A percentile compares a stretch with the other conserved stretches of the same genome.
phyloP scores from a whole-genome alignment of 1,139 yeast genomes.

The Geotrichum armillariae region DNA sequence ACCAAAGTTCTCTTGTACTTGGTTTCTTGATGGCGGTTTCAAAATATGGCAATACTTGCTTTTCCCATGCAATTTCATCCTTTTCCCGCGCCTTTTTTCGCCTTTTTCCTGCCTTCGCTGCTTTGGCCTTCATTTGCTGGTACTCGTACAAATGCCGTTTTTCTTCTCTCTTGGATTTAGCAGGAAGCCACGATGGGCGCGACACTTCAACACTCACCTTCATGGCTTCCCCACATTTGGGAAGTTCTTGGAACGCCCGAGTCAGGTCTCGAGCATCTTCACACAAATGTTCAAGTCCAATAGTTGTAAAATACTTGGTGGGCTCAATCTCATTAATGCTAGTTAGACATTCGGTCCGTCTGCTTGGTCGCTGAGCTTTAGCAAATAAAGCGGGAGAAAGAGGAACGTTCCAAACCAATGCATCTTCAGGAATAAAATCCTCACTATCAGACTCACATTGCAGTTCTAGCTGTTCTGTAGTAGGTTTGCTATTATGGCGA shows the following conservation, averaged over 20 bases:
- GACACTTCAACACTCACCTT: slow-evolving; percentile 7
- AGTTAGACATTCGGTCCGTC: slow-evolving; percentile 15
- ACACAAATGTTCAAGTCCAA: slow-evolving; percentile 34
- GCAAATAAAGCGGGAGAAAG: slow-evolving; percentile 52
- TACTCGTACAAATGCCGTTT: slow-evolving; percentile 57
- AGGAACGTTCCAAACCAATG: slow-evolving; percentile 63
- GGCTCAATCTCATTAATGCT: slow-evolving; percentile 31
- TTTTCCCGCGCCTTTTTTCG: slow-evolving; percentile 30
- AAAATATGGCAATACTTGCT: slow-evolving; percentile 42
- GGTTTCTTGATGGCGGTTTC: slow-evolving; percentile 41
- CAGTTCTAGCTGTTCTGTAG: slow-evolving; percentile 38
- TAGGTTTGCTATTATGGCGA: slow-evolving; percentile 22
- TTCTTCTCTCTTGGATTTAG: slow-evolving; percentile 57
- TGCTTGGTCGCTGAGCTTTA: slow-evolving; percentile 29
- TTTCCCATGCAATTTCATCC: slow-evolving; percentile 47
- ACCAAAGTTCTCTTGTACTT: slow-evolving; percentile 56
- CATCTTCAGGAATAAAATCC: slow-evolving; percentile 56
- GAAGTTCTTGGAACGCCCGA: slow-evolving; percentile 38
- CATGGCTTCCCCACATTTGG: slow-evolving; percentile 21
- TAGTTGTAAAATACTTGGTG: slow-evolving; percentile 22
- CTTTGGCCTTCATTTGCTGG: slow-evolving; percentile 50
- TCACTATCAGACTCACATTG: slow-evolving; percentile 39
- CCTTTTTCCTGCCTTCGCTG: slow-evolving; percentile 36
- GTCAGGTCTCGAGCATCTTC: slow-evolving; percentile 54
- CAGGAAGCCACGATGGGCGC: slow-evolving; percentile 68